These are phyloP conservation scores for Blastocystis sp. DNA, from an alignment of 352 stramenopile genomes.

Conservation along the genomic window DNA sequence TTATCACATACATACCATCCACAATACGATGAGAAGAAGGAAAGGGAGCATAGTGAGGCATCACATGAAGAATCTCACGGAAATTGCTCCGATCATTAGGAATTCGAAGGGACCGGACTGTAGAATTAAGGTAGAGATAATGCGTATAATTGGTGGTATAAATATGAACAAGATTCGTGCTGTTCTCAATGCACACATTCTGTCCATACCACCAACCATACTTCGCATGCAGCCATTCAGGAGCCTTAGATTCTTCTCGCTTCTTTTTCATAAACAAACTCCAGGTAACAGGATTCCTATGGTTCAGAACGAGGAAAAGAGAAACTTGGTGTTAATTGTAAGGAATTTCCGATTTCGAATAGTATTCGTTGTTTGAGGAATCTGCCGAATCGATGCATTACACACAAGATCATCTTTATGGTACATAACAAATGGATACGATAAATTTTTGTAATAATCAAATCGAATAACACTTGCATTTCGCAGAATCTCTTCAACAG, in stretches of 20 bases:
- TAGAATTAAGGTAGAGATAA: slow-evolving; percentile 27
- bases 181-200: slow-evolving; percentile 56
- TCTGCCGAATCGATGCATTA: neutral
- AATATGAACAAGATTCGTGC: slow-evolving; percentile 38
- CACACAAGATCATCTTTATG: neutral
- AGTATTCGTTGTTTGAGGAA: neutral
- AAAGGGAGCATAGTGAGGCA: slow-evolving; percentile 5
- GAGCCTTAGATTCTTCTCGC: neutral
- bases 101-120: neutral
- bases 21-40: neutral
- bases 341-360: slow-evolving; percentile 29
- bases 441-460: neutral
- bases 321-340: neutral
- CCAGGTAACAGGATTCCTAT: neutral
- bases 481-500: slow-evolving; percentile 7
- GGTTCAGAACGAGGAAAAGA: neutral
- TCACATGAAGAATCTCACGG: slow-evolving; percentile 12
- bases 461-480: slow-evolving; percentile 35
- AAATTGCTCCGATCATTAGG: slow-evolving; percentile 25
- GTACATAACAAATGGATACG: slow-evolving; percentile 4
- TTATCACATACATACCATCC: slow-evolving; percentile 35
- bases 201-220: slow-evolving; percentile 29
- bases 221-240: neutral
- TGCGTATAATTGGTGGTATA: slow-evolving; percentile 49
- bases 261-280: slow-evolving; percentile 1